Conservation (phyloP, 306 rosid genomes). For the Purshia tridentata region DNA sequence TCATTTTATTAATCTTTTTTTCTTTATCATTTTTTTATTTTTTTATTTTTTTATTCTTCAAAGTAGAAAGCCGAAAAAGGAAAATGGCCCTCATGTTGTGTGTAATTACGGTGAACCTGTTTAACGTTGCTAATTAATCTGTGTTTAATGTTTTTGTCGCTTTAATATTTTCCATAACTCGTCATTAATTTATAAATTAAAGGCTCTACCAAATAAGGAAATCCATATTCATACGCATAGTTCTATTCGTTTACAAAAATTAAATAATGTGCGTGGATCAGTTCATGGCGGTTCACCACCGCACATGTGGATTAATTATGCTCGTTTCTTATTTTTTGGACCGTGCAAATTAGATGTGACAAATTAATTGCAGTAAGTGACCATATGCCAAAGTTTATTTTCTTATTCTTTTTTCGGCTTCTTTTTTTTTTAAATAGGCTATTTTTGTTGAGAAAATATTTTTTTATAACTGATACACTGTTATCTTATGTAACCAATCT, state of each 20-base stretch:
- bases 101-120: conserved; percentile 17
- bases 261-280: neutral
- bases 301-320: neutral
- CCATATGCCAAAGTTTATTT: too few relatives aligned
- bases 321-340: neutral
- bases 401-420: neutral
- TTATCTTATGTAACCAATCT: too few relatives aligned
- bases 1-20: conserved; percentile 12
- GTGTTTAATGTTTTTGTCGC: neutral
- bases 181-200: neutral
- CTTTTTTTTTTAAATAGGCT: too few relatives aligned
- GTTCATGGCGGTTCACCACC: neutral
- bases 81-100: conserved; percentile 1
- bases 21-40: neutral
- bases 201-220: neutral
- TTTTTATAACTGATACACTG: too few relatives aligned
- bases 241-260: neutral
- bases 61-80: neutral
- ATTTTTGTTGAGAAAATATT: too few relatives aligned
- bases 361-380: neutral
- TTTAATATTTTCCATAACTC: neutral
- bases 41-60: neutral
- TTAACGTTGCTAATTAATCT: neutral
- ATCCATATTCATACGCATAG: neutral
- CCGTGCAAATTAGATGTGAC: neutral